Conservation (phyloP, 306 rosid species). For the Pyrus bretschneideri region DNA sequence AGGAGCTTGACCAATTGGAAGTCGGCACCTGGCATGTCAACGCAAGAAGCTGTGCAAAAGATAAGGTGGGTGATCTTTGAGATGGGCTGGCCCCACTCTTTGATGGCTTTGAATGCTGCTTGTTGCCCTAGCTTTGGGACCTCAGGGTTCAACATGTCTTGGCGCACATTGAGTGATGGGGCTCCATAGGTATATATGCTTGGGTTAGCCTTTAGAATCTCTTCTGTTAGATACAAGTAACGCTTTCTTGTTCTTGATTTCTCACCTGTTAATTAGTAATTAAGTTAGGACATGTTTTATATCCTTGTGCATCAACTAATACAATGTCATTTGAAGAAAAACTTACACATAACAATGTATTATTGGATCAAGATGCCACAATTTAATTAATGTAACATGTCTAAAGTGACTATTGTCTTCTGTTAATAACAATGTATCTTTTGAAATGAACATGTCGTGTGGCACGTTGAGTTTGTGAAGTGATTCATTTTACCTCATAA, state of each 20-base stretch:
- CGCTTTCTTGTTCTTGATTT: conserved; percentile 30
- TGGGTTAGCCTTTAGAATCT: conserved; percentile 26
- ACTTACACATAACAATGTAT: too few species aligned
- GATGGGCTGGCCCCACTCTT: conserved; percentile 7
- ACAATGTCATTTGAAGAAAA: too few species aligned
- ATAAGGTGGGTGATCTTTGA: conserved; percentile 36
- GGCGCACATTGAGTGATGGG: conserved; percentile 28
- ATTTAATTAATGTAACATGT: too few species aligned
- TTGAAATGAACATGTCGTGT: too few species aligned
- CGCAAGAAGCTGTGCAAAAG: conserved; percentile 30
- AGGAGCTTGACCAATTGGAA: conserved; percentile 29
- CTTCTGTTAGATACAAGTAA: conserved; percentile 14
- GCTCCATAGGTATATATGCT: conserved; percentile 13
- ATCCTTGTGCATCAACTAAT: background rate
- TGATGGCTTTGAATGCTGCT: background rate
- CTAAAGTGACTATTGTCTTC: too few species aligned
- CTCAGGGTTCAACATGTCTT: conserved; percentile 23
- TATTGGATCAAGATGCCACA: too few species aligned
- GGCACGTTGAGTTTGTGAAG: too few species aligned
- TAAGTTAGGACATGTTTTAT: background rate
- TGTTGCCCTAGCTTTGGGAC: conserved; percentile 36
- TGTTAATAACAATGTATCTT: too few species aligned
- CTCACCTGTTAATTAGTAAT: conserved; percentile 15
- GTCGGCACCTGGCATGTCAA: conserved; percentile 39
- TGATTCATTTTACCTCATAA: too few species aligned